Conservation (phyloP, 805 yeast species). For the Suhomyces prunicola region DNA sequence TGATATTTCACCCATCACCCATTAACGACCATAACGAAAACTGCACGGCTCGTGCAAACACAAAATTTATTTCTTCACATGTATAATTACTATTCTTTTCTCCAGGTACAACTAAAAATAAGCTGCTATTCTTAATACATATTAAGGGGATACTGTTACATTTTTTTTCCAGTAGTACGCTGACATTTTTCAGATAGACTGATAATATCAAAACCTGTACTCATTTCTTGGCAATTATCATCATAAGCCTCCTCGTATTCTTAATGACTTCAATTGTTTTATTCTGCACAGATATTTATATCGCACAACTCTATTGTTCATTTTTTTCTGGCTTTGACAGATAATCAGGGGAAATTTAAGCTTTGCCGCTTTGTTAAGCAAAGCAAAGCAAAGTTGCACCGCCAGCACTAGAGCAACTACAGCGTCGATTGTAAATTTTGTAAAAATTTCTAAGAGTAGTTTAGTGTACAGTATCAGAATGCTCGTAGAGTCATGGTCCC, state of each 20-base stretch:
- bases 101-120: not conserved
- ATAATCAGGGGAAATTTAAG: not conserved
- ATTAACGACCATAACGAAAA: not conserved
- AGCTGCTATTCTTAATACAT: not conserved
- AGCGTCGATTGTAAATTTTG: not conserved
- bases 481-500: slow-evolving; percentile 10
- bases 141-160: not conserved
- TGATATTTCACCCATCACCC: not conserved
- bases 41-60: not conserved
- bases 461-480: slow-evolving; percentile 4
- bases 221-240: not conserved
- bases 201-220: not conserved
- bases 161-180: not conserved
- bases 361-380: not conserved
- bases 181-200: not conserved
- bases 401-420: not conserved
- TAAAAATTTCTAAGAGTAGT: not conserved
- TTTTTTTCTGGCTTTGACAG: not conserved
- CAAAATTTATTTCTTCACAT: not conserved
- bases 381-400: not conserved
- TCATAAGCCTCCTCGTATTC: not conserved
- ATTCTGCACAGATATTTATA: not conserved
- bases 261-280: not conserved
- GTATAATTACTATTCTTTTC: not conserved
- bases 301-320: not conserved